Evolutionary conservation across 2,329 filamentous ascomycete species (phyloP).

Genomic region (Fusarium staphyleae): DNA sequence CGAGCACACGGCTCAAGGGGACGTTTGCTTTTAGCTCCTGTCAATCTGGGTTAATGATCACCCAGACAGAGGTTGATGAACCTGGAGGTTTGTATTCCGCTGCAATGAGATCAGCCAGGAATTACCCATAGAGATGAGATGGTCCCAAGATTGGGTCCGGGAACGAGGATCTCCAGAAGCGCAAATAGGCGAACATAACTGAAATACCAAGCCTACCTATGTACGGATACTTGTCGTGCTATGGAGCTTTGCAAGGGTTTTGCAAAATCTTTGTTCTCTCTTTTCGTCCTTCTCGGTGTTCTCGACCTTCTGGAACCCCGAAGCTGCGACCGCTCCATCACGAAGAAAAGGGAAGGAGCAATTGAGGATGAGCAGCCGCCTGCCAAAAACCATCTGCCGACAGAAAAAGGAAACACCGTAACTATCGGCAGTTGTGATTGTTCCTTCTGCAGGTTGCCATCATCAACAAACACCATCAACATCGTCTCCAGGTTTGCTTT

Average conservation of each 20-base stretch:
- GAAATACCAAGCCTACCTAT: too few species aligned
- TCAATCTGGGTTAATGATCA: not conserved
- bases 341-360: not conserved
- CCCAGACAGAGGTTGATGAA: not conserved
- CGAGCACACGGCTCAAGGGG: too few species aligned
- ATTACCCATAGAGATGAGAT: not conserved
- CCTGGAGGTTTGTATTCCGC: too few species aligned
- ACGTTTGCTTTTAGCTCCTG: not conserved
- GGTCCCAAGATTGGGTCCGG: not conserved
- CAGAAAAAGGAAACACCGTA: not conserved
- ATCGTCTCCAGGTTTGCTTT: not conserved
- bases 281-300: constrained; percentile 6
- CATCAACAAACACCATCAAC: not conserved
- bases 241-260: constrained; percentile 2
- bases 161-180: not conserved
- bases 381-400: not conserved
- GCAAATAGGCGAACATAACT: not conserved
- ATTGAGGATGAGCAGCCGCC: not conserved
- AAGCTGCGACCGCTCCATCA: constrained; percentile 2
- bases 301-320: constrained; percentile 28
- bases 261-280: not conserved
- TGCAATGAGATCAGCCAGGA: too few species aligned
- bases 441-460: not conserved
- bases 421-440: not conserved
- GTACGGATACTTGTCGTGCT: not conserved